Base-by-base conservation (phyloP, 805 yeast species). In the Candida montana region DNA sequence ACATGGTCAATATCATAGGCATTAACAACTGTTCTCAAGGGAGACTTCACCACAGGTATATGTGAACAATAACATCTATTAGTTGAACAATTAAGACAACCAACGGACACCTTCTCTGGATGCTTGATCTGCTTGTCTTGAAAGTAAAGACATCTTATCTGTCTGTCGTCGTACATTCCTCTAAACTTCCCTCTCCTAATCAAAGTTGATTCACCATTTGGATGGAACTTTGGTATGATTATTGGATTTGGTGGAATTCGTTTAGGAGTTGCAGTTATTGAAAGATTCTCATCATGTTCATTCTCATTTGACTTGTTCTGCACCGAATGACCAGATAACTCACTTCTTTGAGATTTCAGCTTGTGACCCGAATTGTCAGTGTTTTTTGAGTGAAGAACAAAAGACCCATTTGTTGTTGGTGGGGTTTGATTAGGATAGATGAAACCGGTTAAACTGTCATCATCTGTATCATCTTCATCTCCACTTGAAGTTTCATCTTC, bases 151-250 rank as follows among this genome's bases (percentile, higher is more conserved):
- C 68, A 60, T 15, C 56, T 36, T 8, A 46, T 13, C 17, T 44
- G 51, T 17, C 67, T 46, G 28, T 52, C 51, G 39, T 63, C 65
- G 24, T 44, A 47, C 6, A 33, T 18, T 1, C 64, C 65, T 39
- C 45, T 58, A 44, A 60, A 62, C 27, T 47, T 45, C 0, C 66
- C 68, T 26, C 54, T 37, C 17, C 31, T 40, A 8, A 59, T 51
- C 17, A 47, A 35, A 3, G 53, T 32, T 9, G 52, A 45, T 7
- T 33, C 41, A 4, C 41, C 39, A 30, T 41, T 41, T 7, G 19
- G 19, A 37, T 37, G 23, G 18, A 33, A 33, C 23, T 28, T 41
- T 13, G 45, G 45, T 5, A 27, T 19, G 8, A 32, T 16, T 7
- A 29, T 28, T 5, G 32, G 10, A 9, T 17, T 15, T 9, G 28